Percentiles rank a stretch among this genome's conserved stretches.
These are phyloP conservation scores for Volvox carteri DNA, from an alignment of 163 green algal species.

Conservation along the genomic window DNA sequence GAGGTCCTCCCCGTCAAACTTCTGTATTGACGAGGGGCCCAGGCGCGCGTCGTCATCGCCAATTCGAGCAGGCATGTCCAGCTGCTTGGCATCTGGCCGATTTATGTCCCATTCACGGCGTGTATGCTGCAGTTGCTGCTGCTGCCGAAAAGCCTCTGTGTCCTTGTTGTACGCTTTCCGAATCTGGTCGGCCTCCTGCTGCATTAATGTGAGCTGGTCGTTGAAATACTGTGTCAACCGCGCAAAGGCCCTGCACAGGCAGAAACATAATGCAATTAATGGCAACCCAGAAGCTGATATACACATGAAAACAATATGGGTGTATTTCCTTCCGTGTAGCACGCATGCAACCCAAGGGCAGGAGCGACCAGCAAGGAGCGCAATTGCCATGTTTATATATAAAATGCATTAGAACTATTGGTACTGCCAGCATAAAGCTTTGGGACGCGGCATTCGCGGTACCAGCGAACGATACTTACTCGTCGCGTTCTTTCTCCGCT, in stretches of 20 bases:
- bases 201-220: slow-evolving; percentile 67
- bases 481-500: slow-evolving; percentile 64
- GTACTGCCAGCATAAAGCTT: neutral
- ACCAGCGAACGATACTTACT: slow-evolving; percentile 54
- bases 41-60: slow-evolving; percentile 75
- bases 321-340: neutral
- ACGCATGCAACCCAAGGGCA: neutral
- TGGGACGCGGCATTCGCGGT: neutral
- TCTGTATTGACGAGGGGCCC: slow-evolving; percentile 73
- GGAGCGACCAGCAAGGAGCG: neutral
- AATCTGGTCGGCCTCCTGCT: slow-evolving; percentile 68
- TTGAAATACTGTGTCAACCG: slow-evolving; percentile 69
- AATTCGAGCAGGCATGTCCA: slow-evolving; percentile 73
- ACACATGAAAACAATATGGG: neutral
- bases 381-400: neutral
- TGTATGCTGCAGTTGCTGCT: slow-evolving; percentile 74
- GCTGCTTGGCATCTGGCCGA: slow-evolving; percentile 74
- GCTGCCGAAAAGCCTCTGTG: slow-evolving; percentile 66
- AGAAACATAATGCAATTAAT: neutral
- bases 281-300: neutral
- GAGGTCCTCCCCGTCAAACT: slow-evolving; percentile 82
- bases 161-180: slow-evolving; percentile 63
- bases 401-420: neutral
- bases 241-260: slow-evolving; percentile 69
- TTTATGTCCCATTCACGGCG: slow-evolving; percentile 83